Base-by-base conservation (phyloP, 1,284 basidiomycete genomes). In the Naganishia albida region DNA sequence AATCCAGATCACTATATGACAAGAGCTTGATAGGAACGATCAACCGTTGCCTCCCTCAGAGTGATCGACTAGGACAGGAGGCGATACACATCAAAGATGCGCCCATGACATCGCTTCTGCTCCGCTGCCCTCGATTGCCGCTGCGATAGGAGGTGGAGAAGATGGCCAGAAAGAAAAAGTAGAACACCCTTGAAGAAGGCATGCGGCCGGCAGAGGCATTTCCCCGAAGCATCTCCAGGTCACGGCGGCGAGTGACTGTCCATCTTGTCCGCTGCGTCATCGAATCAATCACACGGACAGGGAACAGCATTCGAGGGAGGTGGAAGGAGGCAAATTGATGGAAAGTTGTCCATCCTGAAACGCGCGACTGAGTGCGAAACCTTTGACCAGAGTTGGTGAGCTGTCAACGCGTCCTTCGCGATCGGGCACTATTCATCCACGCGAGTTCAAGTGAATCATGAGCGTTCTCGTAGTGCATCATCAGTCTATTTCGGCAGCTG, bases 121-220 rank as follows among this genome's bases (percentile, higher is more conserved):
- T 48, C 18, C 40, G 25, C 1, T 25, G 18, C 56, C 46, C 34
- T n/a, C 46, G 30, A 12, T 39, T 60, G 49, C 57, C 38, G 18
- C 39, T 26, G 8, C 25, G 38, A 60, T 60, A 60, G 57, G 57
- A 48, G 51, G 12, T 12, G 46, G 20, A 20, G 42, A 40, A 28
- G 30, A 8, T 44, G 15, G 18, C 15, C 18, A n/a, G 12, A 42
- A 16, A 16, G 38, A 20, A 26, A 25, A 34, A 23, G 23, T 40
- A 26, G 28, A 56, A 44, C 23, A 56, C 42, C 54, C 13, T 44
- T 56, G 40, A n/a, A 18, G 40, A 26, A 40, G 46, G 46, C 46
- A 48, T 20, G 20, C 23, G 46, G 3, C 44, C 16, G 3, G 44
- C 44, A 20, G 3, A 7, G 10, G n/a, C 16, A 23, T 10, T 6